A percentile compares a stretch with the other conserved stretches of the same genome.
These are phyloP conservation scores for Plasmodium gaboni DNA, from an alignment of 169 alveolate genomes.

Conservation along the genomic window DNA sequence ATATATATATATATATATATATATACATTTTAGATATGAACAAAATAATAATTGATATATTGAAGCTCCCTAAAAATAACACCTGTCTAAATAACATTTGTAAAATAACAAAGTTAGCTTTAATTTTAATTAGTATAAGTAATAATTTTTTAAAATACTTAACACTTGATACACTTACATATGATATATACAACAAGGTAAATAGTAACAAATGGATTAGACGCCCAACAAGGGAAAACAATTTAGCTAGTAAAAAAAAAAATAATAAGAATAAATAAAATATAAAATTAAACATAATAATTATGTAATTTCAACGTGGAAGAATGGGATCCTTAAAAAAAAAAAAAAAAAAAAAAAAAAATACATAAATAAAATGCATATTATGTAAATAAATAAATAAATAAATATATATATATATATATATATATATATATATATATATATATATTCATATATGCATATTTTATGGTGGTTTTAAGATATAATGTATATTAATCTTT, in stretches of 20 bases:
- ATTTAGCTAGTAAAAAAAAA: conserved; percentile 29
- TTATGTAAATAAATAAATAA: too few species aligned
- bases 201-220: conserved; percentile 18
- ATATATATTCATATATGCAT: neutral
- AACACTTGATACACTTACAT: conserved; percentile 33
- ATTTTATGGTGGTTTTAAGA: neutral
- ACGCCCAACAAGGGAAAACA: conserved; percentile 11
- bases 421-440: neutral
- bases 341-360: too few species aligned
- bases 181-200: conserved; percentile 40
- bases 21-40: conserved; percentile 21
- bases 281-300: neutral
- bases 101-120: conserved; percentile 53
- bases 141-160: conserved; percentile 39
- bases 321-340: too few species aligned
- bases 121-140: conserved; percentile 67
- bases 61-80: conserved; percentile 31
- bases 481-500: neutral
- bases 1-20: neutral
- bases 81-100: conserved; percentile 56
- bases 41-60: conserved; percentile 30
- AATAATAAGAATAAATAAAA: neutral
- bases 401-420: neutral
- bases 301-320: too few species aligned
- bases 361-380: too few species aligned